These are phyloP conservation scores for Trematosphaeria pertusa DNA, from an alignment of 2,329 filamentous ascomycete genomes.

Conservation along the genomic window DNA sequence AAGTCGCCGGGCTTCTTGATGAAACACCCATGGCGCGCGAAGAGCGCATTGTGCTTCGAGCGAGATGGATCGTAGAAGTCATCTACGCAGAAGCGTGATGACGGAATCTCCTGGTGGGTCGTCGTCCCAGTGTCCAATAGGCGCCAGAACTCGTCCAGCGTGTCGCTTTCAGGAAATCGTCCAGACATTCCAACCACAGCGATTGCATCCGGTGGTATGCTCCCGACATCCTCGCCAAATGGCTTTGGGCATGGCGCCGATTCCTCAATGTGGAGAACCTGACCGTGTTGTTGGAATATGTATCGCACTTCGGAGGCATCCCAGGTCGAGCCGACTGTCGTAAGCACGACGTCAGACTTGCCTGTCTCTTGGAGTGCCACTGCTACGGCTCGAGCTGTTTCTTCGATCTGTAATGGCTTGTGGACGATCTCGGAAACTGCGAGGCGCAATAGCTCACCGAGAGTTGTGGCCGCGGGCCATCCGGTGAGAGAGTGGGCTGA, in stretches of 20 bases:
- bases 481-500: not conserved
- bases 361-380: not conserved
- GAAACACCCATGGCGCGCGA: constrained; percentile 18
- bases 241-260: not conserved
- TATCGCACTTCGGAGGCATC: not conserved
- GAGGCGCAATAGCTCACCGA: not conserved
- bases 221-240: not conserved
- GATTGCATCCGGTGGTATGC: constrained; percentile 1
- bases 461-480: not conserved
- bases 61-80: constrained; percentile 2
- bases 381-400: not conserved
- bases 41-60: not conserved
- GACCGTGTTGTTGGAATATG: constrained; percentile 2
- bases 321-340: not conserved
- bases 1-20: constrained; percentile 25
- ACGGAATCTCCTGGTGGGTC: constrained; percentile 31
- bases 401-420: not conserved
- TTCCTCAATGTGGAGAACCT: not conserved
- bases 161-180: constrained; percentile 3
- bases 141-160: constrained; percentile 5
- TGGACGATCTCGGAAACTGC: not conserved
- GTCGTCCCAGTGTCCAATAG: constrained; percentile 42
- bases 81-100: constrained; percentile 26
- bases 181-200: constrained; percentile 11
- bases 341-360: not conserved